These are phyloP conservation scores for Polytrichum formosum DNA, from an alignment of 225 moss, liverwort and hornwort genomes.

Conservation along the genomic window DNA sequence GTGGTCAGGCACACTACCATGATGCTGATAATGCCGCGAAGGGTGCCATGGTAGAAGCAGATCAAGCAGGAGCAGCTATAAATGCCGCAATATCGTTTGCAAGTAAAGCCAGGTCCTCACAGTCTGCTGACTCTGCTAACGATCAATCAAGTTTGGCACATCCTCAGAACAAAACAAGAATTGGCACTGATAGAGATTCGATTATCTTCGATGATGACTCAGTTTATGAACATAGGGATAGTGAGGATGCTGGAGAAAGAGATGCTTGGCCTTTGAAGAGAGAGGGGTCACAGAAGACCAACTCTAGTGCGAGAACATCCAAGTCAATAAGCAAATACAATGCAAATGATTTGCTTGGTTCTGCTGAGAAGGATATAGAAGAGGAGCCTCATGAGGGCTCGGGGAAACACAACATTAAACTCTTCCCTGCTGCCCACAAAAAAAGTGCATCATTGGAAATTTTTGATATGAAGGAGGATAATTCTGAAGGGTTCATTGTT, in stretches of 20 bases:
- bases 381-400: not conserved
- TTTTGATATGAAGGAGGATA: too few relatives aligned
- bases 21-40: not conserved
- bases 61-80: not conserved
- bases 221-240: not conserved
- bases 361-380: not conserved
- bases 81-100: not conserved
- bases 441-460: too few relatives aligned
- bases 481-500: too few relatives aligned
- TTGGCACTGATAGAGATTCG: not conserved
- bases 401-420: not conserved
- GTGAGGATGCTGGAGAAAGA: not conserved
- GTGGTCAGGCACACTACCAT: conserved; percentile 1
- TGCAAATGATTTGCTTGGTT: not conserved
- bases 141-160: not conserved
- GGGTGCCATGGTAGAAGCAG: not conserved
- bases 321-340: not conserved
- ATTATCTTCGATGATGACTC: not conserved
- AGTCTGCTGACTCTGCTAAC: not conserved
- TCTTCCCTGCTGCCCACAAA: too few relatives aligned
- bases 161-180: not conserved
- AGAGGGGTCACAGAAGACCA: not conserved
- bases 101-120: not conserved
- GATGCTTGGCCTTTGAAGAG: not conserved
- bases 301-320: not conserved